Conservation (phyloP, 2,329 filamentous ascomycete genomes). For the Cercospora berteroae region DNA sequence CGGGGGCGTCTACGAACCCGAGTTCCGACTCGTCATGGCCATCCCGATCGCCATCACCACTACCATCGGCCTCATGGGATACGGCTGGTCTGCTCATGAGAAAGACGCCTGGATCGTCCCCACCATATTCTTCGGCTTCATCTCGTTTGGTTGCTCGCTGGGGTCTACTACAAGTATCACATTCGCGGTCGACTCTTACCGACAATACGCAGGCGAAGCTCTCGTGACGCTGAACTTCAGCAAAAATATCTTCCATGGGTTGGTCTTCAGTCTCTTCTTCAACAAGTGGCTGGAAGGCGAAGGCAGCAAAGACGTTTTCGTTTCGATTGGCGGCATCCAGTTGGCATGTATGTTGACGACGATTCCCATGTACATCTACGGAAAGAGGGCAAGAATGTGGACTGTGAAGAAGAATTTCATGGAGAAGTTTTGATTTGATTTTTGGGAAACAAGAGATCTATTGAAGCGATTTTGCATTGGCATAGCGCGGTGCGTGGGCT, state of each 20-base stretch:
- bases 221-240: constrained; percentile 91
- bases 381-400: constrained; percentile 91
- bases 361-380: constrained; percentile 91
- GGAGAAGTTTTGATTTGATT: constrained; percentile 63
- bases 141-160: constrained; percentile 88
- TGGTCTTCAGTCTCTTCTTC: constrained; percentile 86
- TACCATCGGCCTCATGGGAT: constrained; percentile 85
- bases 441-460: neutral
- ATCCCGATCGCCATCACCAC: constrained; percentile 75
- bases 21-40: constrained; percentile 88
- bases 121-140: constrained; percentile 86
- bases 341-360: constrained; percentile 69
- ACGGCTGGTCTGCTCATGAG: constrained; percentile 83
- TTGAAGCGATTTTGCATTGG: neutral
- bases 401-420: constrained; percentile 82
- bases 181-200: constrained; percentile 89
- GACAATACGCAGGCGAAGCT: constrained; percentile 89
- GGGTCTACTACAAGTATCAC: constrained; percentile 91
- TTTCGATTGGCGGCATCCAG: constrained; percentile 84
- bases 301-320: constrained; percentile 73
- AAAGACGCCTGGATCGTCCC: constrained; percentile 84
- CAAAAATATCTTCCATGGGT: constrained; percentile 89
- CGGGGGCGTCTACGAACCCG: constrained; percentile 91
- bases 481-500: neutral
- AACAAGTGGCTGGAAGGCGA: constrained; percentile 75